These are phyloP conservation scores for Spergularia bocconei DNA, from an alignment of 148 eudicot genomes.

Conservation along the genomic window DNA sequence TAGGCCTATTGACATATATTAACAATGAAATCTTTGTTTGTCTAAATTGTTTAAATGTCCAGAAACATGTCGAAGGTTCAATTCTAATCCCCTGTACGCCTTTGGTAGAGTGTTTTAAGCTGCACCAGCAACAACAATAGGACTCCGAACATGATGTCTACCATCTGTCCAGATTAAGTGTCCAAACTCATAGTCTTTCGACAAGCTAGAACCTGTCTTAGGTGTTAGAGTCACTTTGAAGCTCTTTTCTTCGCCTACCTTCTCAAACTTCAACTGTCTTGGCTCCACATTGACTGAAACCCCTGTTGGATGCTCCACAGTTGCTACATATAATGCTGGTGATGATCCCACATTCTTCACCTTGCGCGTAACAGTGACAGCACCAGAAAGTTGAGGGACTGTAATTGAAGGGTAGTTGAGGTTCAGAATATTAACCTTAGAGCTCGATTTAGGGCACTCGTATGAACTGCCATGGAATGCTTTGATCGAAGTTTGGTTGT, in stretches of 20 bases:
- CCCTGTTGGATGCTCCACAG: conserved; percentile 35
- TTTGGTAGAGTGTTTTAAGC: neutral
- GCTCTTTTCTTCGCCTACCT: conserved; percentile 43
- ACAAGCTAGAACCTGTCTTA: neutral
- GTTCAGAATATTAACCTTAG: conserved; percentile 25
- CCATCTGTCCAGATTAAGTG: conserved; percentile 60
- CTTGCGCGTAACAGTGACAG: conserved; percentile 42
- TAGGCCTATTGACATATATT: too few species aligned
- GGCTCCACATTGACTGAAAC: conserved; percentile 42
- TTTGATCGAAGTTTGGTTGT: conserved; percentile 35
- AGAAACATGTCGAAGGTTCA: too few species aligned
- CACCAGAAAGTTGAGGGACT: conserved; percentile 37
- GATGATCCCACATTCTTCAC: conserved; percentile 56
- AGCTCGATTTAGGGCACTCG: conserved; percentile 32
- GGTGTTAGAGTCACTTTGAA: conserved; percentile 39
- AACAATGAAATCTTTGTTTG: too few species aligned
- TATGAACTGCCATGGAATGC: conserved; percentile 18
- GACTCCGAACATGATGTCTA: conserved; percentile 48
- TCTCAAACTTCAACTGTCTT: conserved; percentile 31
- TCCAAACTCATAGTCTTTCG: conserved; percentile 41
- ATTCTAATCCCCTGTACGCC: too few species aligned
- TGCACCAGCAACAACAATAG: conserved; percentile 11
- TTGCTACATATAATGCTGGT: conserved; percentile 39
- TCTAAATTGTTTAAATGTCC: too few species aligned
- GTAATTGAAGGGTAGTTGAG: conserved; percentile 62